Base-by-base conservation (phyloP, 352 stramenopile species). In the Phytophthora pistaciae region DNA sequence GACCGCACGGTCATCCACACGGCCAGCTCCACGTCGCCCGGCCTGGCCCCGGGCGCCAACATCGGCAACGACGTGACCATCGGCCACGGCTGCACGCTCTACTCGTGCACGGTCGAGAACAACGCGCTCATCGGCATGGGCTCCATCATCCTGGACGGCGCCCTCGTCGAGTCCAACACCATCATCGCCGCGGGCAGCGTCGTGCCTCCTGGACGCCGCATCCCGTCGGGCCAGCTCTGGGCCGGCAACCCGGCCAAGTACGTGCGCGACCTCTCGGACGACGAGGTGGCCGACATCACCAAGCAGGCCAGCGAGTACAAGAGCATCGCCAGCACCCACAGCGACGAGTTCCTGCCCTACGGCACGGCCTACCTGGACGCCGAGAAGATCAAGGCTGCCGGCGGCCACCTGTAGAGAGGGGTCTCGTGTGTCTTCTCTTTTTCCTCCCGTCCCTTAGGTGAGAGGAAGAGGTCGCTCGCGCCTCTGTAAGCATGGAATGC, bases 31-130 rank as follows among this genome's bases (percentile, higher is more conserved):
- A 88, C 82, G 40, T 89, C 71, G 33, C 85, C 89, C 9, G 89
- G 91, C 23, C 73, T 96, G 38, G 83, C 91, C 25, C 89, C 95
- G 25, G 93, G 92, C 52, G 87, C 91, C 31, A 95, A 92, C 63
- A 98, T 99, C 75, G 96, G 97, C 64, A 98, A 98, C 70, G 95
- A 98, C 71, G 96, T 99, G 31, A 99, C 96, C 20, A 94, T 99
- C 50, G 96, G 90, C 70, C 96, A 99, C 78, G 89, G 92, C 69
- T 98, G 93, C 69, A 97, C 96, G 65, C 95, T 99, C 58, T 98
- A 99, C 87, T 98, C 94, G 70, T 98, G 96, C 77, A 98, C 90
- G n/a, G 90, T 99, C 53, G 93, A 98, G 67, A 91, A 99, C 90
- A 95, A 98, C 80, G 91, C 86, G 69, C 86, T 99, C 66, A 98